phyloP scores from a whole-genome alignment of 805 yeast genomes.

The Cyberlindnera sargentensis region DNA sequence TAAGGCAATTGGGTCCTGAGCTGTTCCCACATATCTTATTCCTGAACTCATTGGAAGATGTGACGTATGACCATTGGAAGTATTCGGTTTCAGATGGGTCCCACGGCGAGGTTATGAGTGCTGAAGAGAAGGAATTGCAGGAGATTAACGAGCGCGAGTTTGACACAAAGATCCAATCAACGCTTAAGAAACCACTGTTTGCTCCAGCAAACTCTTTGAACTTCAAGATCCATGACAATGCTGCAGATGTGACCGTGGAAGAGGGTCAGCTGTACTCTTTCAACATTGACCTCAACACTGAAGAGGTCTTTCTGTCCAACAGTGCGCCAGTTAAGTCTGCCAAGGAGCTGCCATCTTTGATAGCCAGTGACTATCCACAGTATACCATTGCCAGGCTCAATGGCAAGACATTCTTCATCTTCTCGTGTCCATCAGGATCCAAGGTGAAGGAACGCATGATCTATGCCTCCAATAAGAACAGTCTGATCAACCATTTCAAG shows the following conservation, averaged over 20 bases:
- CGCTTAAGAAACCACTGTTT: conserved; percentile 25
- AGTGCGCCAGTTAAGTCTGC: conserved; percentile 18
- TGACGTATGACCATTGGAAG: conserved; percentile 40
- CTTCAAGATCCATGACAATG: conserved; percentile 23
- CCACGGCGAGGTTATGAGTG: conserved; percentile 43
- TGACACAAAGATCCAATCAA: conserved; percentile 25
- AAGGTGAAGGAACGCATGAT: conserved; percentile 88
- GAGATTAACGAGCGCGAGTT: conserved; percentile 39
- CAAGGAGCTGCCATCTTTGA: conserved; percentile 24
- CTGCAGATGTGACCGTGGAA: conserved; percentile 22
- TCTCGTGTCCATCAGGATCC: conserved; percentile 86
- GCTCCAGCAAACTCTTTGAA: conserved; percentile 22
- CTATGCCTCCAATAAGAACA: conserved; percentile 75
- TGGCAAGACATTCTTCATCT: conserved; percentile 51
- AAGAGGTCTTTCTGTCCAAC: conserved; percentile 36
- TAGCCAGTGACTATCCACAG: conserved; percentile 42
- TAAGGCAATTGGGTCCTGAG: conserved; percentile 63
- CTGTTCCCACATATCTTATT: conserved; percentile 28
- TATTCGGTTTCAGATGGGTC: conserved; percentile 30
- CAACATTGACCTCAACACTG: conserved; percentile 42
- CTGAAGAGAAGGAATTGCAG: conserved; percentile 47
- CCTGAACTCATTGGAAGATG: conserved; percentile 28
- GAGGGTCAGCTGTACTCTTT: conserved; percentile 37
- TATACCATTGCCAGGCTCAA: conserved; percentile 48
- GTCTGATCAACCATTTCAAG: conserved; percentile 46